phyloP scores from a whole-genome alignment of 345 rosid species.

The Rhodamnia argentea region DNA sequence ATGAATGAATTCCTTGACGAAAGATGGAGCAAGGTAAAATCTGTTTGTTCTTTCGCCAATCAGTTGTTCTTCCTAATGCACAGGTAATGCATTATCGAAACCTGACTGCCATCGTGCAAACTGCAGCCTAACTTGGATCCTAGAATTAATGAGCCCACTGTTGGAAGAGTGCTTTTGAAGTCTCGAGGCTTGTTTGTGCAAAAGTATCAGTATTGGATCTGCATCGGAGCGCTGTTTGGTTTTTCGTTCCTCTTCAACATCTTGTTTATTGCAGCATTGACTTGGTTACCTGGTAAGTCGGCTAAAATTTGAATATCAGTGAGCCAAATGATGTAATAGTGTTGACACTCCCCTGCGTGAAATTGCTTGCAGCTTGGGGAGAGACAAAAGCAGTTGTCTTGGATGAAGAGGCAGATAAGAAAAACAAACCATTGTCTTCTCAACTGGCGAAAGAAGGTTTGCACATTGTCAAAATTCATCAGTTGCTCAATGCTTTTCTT shows the following conservation, averaged over 20 bases:
- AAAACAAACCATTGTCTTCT: not conserved
- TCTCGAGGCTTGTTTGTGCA: constrained; percentile 54
- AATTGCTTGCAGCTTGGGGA: not conserved
- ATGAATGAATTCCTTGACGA: constrained; percentile 72
- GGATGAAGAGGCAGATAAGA: not conserved
- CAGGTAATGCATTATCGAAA: not conserved
- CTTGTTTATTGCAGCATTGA: constrained; percentile 45
- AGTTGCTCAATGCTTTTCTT: not conserved
- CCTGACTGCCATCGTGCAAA: not conserved
- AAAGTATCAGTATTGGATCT: constrained; percentile 63
- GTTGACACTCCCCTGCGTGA: not conserved
- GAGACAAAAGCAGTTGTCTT: not conserved
- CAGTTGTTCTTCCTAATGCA: not conserved
- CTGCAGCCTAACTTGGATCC: constrained; percentile 38
- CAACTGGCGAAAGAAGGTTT: constrained; percentile 27
- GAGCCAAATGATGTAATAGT: not conserved
- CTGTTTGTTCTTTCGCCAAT: not conserved
- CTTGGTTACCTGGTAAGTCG: constrained; percentile 60
- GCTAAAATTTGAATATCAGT: not conserved
- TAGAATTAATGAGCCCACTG: constrained; percentile 13
- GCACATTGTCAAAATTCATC: not conserved
- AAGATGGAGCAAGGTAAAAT: constrained; percentile 63
- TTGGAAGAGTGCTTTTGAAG: constrained; percentile 51
- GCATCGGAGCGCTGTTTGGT: constrained; percentile 57
- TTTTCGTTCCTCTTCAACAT: constrained; percentile 62